These are phyloP conservation scores for Paracamarosporium sp. DNA, from an alignment of 2,329 filamentous ascomycete genomes.

Conservation along the genomic window DNA sequence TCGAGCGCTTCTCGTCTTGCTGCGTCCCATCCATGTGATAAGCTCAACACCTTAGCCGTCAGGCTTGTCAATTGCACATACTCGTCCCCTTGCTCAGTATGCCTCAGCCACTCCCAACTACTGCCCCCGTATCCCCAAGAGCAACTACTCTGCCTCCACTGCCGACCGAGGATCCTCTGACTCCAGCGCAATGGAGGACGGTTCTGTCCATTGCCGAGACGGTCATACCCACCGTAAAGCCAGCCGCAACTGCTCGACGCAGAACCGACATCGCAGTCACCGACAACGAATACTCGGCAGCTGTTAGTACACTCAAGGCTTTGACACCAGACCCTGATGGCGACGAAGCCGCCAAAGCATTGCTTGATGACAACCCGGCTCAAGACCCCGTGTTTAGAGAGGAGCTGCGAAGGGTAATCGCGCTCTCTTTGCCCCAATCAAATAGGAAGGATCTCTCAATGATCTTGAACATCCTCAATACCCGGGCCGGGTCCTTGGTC, in stretches of 20 bases:
- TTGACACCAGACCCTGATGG: slow-evolving; percentile 37
- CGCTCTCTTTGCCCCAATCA: slow-evolving; percentile 56
- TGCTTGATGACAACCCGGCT: slow-evolving; percentile 61
- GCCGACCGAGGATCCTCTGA: slow-evolving; percentile 57
- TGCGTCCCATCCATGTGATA: neutral
- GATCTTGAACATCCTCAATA: slow-evolving; percentile 62
- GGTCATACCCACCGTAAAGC: slow-evolving; percentile 65
- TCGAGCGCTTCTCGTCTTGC: neutral
- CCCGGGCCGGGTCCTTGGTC: slow-evolving; percentile 67
- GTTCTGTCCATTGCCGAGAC: slow-evolving; percentile 65
- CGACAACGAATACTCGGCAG: slow-evolving; percentile 58
- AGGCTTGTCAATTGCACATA: neutral
- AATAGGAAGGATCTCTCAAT: slow-evolving; percentile 57
- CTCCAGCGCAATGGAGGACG: slow-evolving; percentile 64
- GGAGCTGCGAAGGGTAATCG: slow-evolving; percentile 57
- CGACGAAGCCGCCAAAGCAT: slow-evolving; percentile 57
- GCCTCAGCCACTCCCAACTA: slow-evolving; percentile 24
- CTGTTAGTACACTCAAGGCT: slow-evolving; percentile 45
- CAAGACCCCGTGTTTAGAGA: slow-evolving; percentile 62
- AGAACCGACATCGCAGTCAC: slow-evolving; percentile 55
- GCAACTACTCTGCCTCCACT: slow-evolving; percentile 55
- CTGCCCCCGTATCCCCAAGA: slow-evolving; percentile 42
- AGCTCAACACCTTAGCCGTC: neutral
- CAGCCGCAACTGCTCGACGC: slow-evolving; percentile 43
- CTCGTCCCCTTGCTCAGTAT: slow-evolving; percentile 19